phyloP scores from a whole-genome alignment of 805 yeast genomes.

The Starmerella bacillaris region DNA sequence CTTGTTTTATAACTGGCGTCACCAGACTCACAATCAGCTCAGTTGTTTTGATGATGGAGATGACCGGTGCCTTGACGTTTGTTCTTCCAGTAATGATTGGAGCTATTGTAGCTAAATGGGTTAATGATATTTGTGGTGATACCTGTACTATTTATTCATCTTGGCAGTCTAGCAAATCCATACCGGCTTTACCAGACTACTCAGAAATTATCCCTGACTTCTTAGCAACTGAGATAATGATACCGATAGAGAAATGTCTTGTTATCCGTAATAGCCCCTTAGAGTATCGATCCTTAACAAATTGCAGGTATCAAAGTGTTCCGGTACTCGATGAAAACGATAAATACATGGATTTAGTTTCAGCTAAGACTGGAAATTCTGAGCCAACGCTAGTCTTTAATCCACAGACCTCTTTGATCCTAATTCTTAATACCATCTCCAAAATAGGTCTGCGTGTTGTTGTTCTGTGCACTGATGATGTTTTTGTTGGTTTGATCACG shows the following conservation, averaged over 20 bases:
- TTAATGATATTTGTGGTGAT: slow-evolving; percentile 43
- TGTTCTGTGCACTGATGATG: slow-evolving; percentile 7
- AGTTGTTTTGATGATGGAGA: slow-evolving; percentile 64
- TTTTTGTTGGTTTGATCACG: slow-evolving; percentile 10
- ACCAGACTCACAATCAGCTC: slow-evolving; percentile 65
- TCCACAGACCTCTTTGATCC: slow-evolving; percentile 9
- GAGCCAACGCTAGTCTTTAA: slow-evolving; percentile 12
- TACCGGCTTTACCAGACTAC: slow-evolving; percentile 10
- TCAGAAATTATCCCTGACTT: slow-evolving; percentile 7
- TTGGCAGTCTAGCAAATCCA: slow-evolving; percentile 4
- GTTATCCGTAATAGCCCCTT: neutral
- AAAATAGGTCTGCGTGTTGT: slow-evolving; percentile 14
- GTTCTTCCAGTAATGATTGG: slow-evolving; percentile 75
- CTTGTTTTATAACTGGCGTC: slow-evolving; percentile 61
- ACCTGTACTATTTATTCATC: slow-evolving; percentile 27
- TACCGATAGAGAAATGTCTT: neutral
- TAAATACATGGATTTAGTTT: slow-evolving; percentile 7
- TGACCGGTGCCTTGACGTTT: slow-evolving; percentile 72
- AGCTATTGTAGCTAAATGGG: slow-evolving; percentile 55
- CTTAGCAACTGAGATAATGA: slow-evolving; percentile 9
- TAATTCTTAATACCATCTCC: slow-evolving; percentile 6
- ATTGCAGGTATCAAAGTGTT: slow-evolving; percentile 4
- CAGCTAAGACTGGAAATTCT: slow-evolving; percentile 5
- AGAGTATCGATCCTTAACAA: neutral
- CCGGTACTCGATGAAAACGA: slow-evolving; percentile 10